These are phyloP conservation scores for Russula sp. DNA, from an alignment of 768 basidiomycete genomes.

Conservation along the genomic window DNA sequence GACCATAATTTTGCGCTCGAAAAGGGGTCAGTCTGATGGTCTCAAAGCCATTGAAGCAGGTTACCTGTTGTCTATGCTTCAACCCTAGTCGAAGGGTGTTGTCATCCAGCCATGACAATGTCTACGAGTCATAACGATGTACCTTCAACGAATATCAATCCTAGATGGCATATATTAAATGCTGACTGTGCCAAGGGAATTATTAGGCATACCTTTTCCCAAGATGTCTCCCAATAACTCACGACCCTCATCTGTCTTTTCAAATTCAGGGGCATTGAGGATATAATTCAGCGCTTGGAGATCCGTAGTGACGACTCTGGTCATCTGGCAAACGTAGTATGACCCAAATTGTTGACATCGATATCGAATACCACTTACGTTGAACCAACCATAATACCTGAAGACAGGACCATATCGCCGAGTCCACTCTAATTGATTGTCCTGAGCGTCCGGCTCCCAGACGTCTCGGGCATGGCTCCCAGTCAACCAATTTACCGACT, in stretches of 20 bases:
- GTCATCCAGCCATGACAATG: not conserved
- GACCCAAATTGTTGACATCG: not conserved
- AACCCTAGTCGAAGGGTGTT: not conserved
- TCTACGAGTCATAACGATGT: not conserved
- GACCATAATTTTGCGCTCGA: conserved; percentile 16
- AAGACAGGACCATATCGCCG: conserved; percentile 6
- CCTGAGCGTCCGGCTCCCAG: conserved; percentile 11
- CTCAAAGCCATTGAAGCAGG: not conserved
- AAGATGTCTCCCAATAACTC: not conserved
- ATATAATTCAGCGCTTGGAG: conserved; percentile 14
- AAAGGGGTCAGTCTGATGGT: not conserved
- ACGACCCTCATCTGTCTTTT: conserved; percentile 2
- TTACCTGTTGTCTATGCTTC: conserved; percentile 15
- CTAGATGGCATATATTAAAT: not conserved
- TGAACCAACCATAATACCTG: conserved; percentile 12
- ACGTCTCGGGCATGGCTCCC: not conserved
- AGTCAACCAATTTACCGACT: conserved; percentile 12
- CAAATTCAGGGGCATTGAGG: conserved; percentile 11
- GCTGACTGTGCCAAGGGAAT: not conserved
- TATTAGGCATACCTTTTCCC: conserved; percentile 11
- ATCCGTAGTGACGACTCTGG: not conserved
- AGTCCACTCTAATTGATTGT: conserved; percentile 6
- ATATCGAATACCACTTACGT: not conserved
- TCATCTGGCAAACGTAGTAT: not conserved
- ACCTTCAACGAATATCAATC: conserved; percentile 15